Conservation (phyloP, 257 asterid genomes). For the Nicotiana undulata region DNA sequence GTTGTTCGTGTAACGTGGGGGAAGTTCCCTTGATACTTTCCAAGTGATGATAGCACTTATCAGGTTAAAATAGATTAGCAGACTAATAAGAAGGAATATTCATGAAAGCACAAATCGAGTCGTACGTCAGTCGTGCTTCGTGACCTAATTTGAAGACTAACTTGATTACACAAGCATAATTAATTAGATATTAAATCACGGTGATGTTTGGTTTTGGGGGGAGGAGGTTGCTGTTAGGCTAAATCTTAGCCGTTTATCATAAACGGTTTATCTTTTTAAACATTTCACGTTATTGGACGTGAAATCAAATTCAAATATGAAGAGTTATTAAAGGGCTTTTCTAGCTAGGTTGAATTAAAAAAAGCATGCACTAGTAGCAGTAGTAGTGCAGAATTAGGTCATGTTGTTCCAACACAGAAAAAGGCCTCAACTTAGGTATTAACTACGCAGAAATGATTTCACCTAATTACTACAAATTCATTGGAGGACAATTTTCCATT, state of each 20-base stretch:
- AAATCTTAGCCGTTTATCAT: not conserved
- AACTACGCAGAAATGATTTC: not conserved
- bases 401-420: constrained; percentile 4
- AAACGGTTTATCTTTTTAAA: not conserved
- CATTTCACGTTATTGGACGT: not conserved
- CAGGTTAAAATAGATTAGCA: constrained; percentile 5
- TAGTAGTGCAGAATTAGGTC: constrained; percentile 45
- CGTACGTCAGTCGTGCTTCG: constrained; percentile 13
- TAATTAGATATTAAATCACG: constrained; percentile 8
- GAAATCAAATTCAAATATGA: not conserved
- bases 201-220: not conserved
- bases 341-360: constrained; percentile 9
- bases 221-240: not conserved
- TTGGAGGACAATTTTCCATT: constrained; percentile 1
- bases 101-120: constrained; percentile 3
- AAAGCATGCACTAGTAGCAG: constrained; percentile 30
- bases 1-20: not conserved
- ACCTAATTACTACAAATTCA: constrained; percentile 1
- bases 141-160: constrained; percentile 45
- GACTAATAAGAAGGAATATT: constrained; percentile 6
- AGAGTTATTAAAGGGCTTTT: not conserved
- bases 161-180: constrained; percentile 11
- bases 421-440: not conserved
- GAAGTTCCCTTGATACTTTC: constrained; percentile 8
- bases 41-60: constrained; percentile 15